A percentile compares a stretch with the other conserved stretches of the same genome.
Conservation (phyloP, 1,284 basidiomycete species). For the Malassezia obtusa region DNA sequence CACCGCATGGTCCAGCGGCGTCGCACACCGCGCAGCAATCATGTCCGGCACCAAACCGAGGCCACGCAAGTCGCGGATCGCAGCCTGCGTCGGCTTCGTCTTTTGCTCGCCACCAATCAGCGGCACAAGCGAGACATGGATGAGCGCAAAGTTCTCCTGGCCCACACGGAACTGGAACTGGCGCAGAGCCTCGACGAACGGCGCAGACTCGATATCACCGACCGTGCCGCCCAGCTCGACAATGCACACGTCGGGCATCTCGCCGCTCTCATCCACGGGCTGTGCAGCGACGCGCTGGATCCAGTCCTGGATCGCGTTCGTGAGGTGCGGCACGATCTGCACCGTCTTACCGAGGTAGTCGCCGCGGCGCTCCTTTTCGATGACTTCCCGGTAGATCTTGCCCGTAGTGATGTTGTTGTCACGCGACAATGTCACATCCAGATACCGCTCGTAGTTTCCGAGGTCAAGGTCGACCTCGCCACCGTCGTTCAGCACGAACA, state of each 20-base stretch:
- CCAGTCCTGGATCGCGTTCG: conserved; percentile 97
- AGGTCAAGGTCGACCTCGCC: conserved; percentile 96
- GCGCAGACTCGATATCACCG: conserved; percentile 89
- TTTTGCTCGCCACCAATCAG: conserved; percentile 98
- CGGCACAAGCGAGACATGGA: conserved; percentile 95
- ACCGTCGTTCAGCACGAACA: conserved; percentile 95
- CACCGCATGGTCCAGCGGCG: conserved; percentile 66
- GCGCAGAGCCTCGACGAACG: conserved; percentile 96
- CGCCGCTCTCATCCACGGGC: conserved; percentile 85
- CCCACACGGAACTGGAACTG: conserved; percentile 98
- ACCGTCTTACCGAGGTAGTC: conserved; percentile 98
- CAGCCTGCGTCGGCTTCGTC: conserved; percentile 97
- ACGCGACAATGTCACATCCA: conserved; percentile 81
- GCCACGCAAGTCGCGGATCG: conserved; percentile 84
- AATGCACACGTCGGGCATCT: conserved; percentile 92
- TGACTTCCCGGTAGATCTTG: conserved; percentile 93
- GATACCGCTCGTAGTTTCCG: conserved; percentile 96
- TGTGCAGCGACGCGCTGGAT: conserved; percentile 86
- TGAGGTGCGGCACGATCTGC: conserved; percentile 92
- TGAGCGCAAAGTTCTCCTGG: conserved; percentile 89
- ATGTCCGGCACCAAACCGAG: conserved; percentile 87
- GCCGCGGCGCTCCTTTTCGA: conserved; percentile 91
- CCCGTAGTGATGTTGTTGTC: conserved; percentile 99
- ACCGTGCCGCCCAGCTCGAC: conserved; percentile 93
- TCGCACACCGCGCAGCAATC: conserved; percentile 74